Conservation (phyloP, 257 asterid genomes). For the Solanum bukasovii region DNA sequence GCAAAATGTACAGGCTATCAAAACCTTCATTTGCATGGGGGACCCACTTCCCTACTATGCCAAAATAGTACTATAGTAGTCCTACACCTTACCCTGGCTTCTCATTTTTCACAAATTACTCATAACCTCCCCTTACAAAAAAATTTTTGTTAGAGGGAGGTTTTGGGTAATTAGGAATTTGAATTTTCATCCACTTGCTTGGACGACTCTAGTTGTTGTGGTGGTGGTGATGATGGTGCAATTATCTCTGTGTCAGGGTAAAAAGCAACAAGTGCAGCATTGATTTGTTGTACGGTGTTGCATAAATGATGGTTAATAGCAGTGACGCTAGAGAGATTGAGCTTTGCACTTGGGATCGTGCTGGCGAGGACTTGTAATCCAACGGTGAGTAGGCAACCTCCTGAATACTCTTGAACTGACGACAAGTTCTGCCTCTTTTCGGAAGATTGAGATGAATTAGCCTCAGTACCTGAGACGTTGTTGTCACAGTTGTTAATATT, state of each 20-base stretch:
- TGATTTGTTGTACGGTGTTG: slow-evolving; percentile 69
- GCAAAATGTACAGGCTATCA: background rate
- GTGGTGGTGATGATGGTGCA: background rate
- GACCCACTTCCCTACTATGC: background rate
- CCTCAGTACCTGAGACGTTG: background rate
- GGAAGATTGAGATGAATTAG: background rate
- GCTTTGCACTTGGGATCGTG: slow-evolving; percentile 71
- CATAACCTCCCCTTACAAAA: slow-evolving; percentile 18
- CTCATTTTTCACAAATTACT: slow-evolving; percentile 15
- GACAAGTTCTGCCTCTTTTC: slow-evolving; percentile 7
- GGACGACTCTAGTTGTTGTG: background rate
- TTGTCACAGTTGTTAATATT: background rate
- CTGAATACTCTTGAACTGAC: slow-evolving; percentile 10
- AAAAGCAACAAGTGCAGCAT: slow-evolving; percentile 24
- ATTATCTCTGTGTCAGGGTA: background rate
- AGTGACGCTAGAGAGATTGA: slow-evolving; percentile 65
- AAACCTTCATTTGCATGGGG: slow-evolving; percentile 3
- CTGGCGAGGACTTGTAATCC: slow-evolving; percentile 76
- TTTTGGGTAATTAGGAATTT: slow-evolving; percentile 26
- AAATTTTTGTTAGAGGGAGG: slow-evolving; percentile 4
- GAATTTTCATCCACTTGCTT: slow-evolving; percentile 21
- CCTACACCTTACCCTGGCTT: background rate
- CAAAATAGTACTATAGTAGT: background rate
- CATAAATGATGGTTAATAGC: slow-evolving; percentile 65
- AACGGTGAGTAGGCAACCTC: slow-evolving; percentile 70